Base-by-base conservation (phyloP, 768 basidiomycete species). In the Russula compacta region DNA sequence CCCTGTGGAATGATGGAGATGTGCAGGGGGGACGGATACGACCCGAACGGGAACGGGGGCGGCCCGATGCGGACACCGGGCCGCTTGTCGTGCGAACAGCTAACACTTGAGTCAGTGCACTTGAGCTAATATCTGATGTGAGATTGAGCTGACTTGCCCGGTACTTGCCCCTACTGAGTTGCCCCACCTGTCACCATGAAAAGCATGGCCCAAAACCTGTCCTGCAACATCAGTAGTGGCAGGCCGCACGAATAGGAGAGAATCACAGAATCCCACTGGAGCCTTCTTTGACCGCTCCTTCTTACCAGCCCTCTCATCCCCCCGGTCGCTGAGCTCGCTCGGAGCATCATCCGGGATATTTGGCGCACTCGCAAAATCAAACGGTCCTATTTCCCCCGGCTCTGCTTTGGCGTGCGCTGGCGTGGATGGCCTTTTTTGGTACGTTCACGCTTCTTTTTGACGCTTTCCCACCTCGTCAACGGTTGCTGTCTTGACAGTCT, bases 391-490 rank as follows among this genome's bases (percentile, higher is more conserved):
- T 69, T 60, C 67, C 69, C 61, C 68, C 70, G 42, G 61, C 69
- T 58, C 64, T 59, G 51, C 66, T 61, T 65, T 72, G 48, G 58
- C 55, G 53, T 62, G 46, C 44, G 29, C 62, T 63, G 35, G 59
- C 46, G 40, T 59, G 59, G 39, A 53, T n/a, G n/a, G n/a, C n/a
- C n/a, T n/a, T n/a, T n/a, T n/a, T n/a, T 60, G 55, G 66, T 44
- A 63, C 85, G 77, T 70, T 88, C 89, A 42, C 82, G 78, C 69
- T 87, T 87, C 75, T 29, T 83, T 84, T 69, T 79, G 76, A 55
- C 78, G 75, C 68, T 86, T 83, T 8, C 87, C 88, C 15, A 90
- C 87, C 68, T 89, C 89, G 48, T 85, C 82, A 38, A 74, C 73
- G 19, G 70, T 70, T 32, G 68, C 70, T 38, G 68, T 43, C 32